Evolutionary conservation across 345 rosid species (phyloP), one percentile per base, ranked within the genome.

Genomic region (Sonneratia caseolaris): DNA sequence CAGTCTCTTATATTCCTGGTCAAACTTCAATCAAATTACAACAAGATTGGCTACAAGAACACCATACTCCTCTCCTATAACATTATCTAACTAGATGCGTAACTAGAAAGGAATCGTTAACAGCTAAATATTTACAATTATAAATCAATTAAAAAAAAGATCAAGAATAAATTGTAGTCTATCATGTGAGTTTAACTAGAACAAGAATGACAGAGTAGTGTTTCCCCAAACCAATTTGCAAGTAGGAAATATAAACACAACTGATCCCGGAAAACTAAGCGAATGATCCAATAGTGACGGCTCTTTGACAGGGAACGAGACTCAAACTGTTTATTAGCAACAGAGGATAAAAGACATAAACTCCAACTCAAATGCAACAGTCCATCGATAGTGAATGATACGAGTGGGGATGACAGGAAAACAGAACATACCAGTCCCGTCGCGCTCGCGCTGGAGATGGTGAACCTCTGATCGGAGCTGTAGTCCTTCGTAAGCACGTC

Each of bases 401-500:
- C 10, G 21, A 24, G 14, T 19, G 19, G 49, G 69, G 22, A 18
- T 62, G 72, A 64, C n/a, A 3, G 35, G 35, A 11, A 1, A 62
- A 21, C 40, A n/a, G 13, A 13, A 56, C 66, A 43, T 75, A 86
- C 87, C 86, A 82, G 74, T 32, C 87, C 90, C 69, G 79, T 64
- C 53, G 19, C 69, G 59, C 70, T 74, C 19, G 37, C 66, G 70
- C 81, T 78, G 24, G 82, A 77, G 57, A 86, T 8, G 35, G 81
- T 32, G 24, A 86, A 71, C 68, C 79, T 84, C 83, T 81, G 86
- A 69, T 86, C 85, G 45, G 79, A 36, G 56, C 68, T 67, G 76
- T 82, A 86, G 77, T 82, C 87, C 80, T 74, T 86, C 70, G 68
- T 59, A 18, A 86, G 81, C 57, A 84, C 66, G 77, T 86, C 90